These are phyloP conservation scores for Wickerhamiella domercqiae DNA, from an alignment of 805 yeast genomes.

Conservation along the genomic window DNA sequence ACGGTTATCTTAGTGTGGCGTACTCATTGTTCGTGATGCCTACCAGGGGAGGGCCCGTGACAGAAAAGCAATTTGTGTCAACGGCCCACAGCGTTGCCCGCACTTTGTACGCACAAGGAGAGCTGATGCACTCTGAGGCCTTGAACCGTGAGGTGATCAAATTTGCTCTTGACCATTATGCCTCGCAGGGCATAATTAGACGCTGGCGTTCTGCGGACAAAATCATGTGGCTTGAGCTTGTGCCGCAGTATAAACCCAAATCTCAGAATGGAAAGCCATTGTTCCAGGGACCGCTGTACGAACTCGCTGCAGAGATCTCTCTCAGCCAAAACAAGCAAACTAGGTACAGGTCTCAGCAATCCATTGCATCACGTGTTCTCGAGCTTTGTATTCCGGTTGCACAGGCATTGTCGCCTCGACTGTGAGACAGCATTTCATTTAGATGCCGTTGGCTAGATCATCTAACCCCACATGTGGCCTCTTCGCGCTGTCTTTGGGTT, in stretches of 20 bases:
- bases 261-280: slow-evolving; percentile 11
- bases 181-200: slow-evolving; percentile 21
- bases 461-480: no score
- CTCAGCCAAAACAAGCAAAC: slow-evolving; percentile 25
- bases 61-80: slow-evolving; percentile 21
- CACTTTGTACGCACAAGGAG: slow-evolving; percentile 30
- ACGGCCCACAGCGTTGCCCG: slow-evolving; percentile 27
- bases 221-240: slow-evolving; percentile 13
- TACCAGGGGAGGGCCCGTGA: slow-evolving; percentile 17
- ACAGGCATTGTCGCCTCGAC: not conserved
- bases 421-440: no score
- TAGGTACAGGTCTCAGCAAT: slow-evolving; percentile 17
- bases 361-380: slow-evolving; percentile 13
- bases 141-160: slow-evolving; percentile 28
- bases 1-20: slow-evolving; percentile 30
- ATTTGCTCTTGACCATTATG: slow-evolving; percentile 25
- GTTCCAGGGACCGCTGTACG: slow-evolving; percentile 22
- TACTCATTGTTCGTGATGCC: slow-evolving; percentile 24
- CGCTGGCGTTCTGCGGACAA: slow-evolving; percentile 14
- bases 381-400: slow-evolving; percentile 12
- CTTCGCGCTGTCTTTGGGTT: no score
- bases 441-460: no score
- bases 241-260: slow-evolving; percentile 16
- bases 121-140: slow-evolving; percentile 27
- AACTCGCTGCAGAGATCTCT: slow-evolving; percentile 23